A percentile compares a stretch with the other conserved stretches of the same genome.
These are phyloP conservation scores for Saturnispora halmiae DNA, from an alignment of 805 yeast species.

Conservation along the genomic window DNA sequence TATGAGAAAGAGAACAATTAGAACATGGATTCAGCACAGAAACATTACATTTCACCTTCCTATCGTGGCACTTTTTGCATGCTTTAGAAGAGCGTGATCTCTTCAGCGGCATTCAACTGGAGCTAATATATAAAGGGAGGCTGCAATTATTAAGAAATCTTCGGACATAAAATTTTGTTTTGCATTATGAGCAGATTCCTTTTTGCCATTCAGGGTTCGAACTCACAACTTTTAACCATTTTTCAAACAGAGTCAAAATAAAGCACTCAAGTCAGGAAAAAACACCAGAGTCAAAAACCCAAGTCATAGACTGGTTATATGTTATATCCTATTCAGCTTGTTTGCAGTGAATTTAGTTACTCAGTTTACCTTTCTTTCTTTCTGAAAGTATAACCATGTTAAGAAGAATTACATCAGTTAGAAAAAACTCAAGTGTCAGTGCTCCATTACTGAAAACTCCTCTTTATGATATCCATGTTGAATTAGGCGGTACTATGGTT, in stretches of 20 bases:
- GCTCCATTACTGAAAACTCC: slow-evolving; percentile 52
- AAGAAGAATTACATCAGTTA: slow-evolving; percentile 2
- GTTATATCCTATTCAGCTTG: no score
- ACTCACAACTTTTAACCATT: no score
- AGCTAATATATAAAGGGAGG: neutral
- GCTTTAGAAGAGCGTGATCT: slow-evolving; percentile 61
- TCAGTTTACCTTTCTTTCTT: neutral
- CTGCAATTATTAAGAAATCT: neutral
- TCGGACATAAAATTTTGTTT: no score
- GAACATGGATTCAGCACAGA: slow-evolving; percentile 39
- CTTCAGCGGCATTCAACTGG: slow-evolving; percentile 20
- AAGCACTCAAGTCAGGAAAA: neutral
- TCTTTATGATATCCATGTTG: slow-evolving; percentile 67
- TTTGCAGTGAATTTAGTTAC: no score
- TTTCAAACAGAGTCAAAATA: neutral
- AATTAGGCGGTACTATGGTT: slow-evolving; percentile 81
- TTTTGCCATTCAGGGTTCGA: no score
- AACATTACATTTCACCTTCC: slow-evolving; percentile 72
- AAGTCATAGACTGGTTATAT: no score
- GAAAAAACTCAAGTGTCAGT: slow-evolving; percentile 19
- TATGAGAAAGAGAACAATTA: slow-evolving; percentile 59
- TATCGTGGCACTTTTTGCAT: slow-evolving; percentile 61
- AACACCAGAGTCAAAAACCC: neutral
- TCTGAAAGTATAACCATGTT: slow-evolving; percentile 2
- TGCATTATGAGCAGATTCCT: no score